Evolutionary conservation across 192 early-diverging fungal genomes (phyloP).

Genomic region (Backusella mclennaniae): DNA sequence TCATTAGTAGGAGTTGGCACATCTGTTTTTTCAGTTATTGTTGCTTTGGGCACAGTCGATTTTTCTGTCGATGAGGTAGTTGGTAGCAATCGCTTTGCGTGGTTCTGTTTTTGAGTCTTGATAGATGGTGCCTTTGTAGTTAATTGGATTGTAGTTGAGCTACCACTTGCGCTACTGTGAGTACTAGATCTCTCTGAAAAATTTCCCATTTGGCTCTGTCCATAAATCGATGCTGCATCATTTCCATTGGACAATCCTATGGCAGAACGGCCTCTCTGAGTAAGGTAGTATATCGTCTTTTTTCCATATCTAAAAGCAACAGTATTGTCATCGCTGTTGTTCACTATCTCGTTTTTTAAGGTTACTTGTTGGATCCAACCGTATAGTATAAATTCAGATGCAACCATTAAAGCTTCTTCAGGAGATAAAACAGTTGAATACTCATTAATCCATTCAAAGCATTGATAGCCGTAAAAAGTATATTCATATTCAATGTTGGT

Average conservation of each 20-base stretch:
- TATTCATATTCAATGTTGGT: constrained; percentile 20
- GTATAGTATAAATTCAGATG: constrained; percentile 45
- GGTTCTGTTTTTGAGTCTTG: background rate
- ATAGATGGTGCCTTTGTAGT: background rate
- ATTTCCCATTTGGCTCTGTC: background rate
- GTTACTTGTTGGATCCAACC: constrained; percentile 42
- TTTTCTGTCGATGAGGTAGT: background rate
- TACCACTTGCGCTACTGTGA: background rate
- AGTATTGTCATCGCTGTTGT: background rate
- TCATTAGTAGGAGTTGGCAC: background rate
- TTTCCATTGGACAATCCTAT: background rate
- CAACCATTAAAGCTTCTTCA: constrained; percentile 48
- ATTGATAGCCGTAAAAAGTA: constrained; percentile 46
- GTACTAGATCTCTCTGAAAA: constrained; percentile 7
- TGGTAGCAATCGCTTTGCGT: constrained; percentile 5
- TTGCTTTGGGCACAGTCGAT: background rate
- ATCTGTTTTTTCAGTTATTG: background rate
- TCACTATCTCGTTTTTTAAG: constrained; percentile 27
- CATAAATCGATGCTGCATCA: background rate
- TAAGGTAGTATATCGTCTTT: constrained; percentile 20
- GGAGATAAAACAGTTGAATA: constrained; percentile 49
- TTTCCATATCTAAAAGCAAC: constrained; percentile 10
- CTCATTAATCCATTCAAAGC: constrained; percentile 51
- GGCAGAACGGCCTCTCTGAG: constrained; percentile 9
- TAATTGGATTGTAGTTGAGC: background rate